phyloP scores from a whole-genome alignment of 2,329 filamentous ascomycete genomes.

The Penicillium sp. region DNA sequence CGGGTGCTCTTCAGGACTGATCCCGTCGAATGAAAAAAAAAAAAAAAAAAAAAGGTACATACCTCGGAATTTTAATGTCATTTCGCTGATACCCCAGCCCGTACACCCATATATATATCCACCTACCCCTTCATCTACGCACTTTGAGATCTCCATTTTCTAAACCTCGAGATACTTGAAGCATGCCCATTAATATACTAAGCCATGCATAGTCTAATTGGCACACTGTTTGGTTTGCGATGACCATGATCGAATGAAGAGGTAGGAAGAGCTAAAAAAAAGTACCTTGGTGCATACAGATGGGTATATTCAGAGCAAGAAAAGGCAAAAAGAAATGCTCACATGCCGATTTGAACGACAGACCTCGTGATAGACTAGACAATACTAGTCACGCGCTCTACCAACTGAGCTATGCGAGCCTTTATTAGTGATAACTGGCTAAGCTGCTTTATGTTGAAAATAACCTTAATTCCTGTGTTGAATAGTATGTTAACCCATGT shows the following conservation, averaged over 20 bases:
- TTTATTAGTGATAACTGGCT: rapidly evolving
- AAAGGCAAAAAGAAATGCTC: not conserved
- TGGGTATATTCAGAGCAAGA: too few species aligned
- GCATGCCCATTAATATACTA: not conserved
- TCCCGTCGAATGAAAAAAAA: too few species aligned
- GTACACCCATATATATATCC: too few species aligned
- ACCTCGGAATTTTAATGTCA: too few species aligned
- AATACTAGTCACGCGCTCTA: not conserved
- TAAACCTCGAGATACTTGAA: not conserved
- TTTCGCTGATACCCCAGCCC: too few species aligned
- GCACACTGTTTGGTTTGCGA: not conserved
- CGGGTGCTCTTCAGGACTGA: too few species aligned
- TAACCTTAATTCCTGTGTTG: too few species aligned
- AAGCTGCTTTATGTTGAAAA: not conserved
- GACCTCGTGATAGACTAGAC: not conserved
- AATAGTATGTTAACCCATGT: not conserved
- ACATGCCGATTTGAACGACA: not conserved
- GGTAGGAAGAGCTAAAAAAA: not conserved
- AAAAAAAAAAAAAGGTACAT: too few species aligned
- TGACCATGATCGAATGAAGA: not conserved
- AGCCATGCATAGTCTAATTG: not conserved
- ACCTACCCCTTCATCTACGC: too few species aligned
- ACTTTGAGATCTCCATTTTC: not conserved
- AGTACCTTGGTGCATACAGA: not conserved
- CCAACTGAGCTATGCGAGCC: not conserved